Evolutionary conservation across 1,284 basidiomycete genomes (phyloP).

Genomic region (Kwoniella shivajii): DNA sequence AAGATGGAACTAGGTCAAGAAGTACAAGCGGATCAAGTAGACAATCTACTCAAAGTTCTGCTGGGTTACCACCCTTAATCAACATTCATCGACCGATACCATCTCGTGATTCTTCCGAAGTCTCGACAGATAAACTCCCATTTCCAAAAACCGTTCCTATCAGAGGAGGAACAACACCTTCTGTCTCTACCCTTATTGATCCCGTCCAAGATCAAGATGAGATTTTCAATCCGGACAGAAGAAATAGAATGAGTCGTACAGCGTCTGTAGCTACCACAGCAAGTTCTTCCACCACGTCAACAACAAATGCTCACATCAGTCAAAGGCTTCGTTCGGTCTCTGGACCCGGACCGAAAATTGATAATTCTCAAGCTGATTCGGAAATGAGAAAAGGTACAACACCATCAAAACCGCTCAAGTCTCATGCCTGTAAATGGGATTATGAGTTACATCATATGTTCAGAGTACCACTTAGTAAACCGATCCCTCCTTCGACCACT

Average conservation of each 20-base stretch:
- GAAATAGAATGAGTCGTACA: not conserved
- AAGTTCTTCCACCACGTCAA: constrained; percentile 1
- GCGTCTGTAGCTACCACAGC: not conserved
- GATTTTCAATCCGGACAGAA: too few species aligned
- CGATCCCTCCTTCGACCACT: constrained; percentile 10
- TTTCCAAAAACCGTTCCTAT: constrained; percentile 10
- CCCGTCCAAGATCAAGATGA: not conserved
- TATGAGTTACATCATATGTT: constrained; percentile 43
- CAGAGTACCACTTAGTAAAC: constrained; percentile 42
- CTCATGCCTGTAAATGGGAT: constrained; percentile 48
- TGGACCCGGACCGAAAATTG: constrained; percentile 1
- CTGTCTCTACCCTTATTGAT: constrained; percentile 21
- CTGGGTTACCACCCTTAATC: constrained; percentile 9
- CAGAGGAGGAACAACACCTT: constrained; percentile 17
- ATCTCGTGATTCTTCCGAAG: not conserved
- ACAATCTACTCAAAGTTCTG: not conserved
- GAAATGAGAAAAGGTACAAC: constrained; percentile 39
- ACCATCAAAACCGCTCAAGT: constrained; percentile 25
- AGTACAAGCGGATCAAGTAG: constrained; percentile 4
- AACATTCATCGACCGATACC: constrained; percentile 14
- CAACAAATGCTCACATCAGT: constrained; percentile 5
- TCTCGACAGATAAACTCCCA: constrained; percentile 1
- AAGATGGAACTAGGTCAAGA: not conserved
- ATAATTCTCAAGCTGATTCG: constrained; percentile 1
- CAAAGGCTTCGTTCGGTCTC: constrained; percentile 5